Percentiles rank a stretch among this genome's conserved stretches.
Conservation (phyloP, 257 asterid species). For the Marsdenia floribunda region DNA sequence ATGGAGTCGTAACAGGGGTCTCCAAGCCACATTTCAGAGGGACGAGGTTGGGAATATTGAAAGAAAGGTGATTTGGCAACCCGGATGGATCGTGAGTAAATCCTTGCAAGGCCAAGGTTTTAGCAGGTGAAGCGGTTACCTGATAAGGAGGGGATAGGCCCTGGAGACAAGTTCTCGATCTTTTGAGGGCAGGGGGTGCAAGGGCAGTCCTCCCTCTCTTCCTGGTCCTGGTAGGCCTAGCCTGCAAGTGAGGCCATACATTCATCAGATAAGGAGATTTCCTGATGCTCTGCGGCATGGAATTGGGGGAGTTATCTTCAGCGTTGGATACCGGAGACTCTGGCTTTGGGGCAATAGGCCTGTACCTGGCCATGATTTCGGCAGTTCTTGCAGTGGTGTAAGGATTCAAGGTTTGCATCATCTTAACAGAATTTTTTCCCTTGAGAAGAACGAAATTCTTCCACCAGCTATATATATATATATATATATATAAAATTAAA, state of each 20-base stretch:
- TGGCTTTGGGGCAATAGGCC: conserved; percentile 96
- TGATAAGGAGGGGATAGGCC: conserved; percentile 32
- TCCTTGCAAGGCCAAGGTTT: conserved; percentile 36
- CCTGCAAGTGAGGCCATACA: conserved; percentile 81
- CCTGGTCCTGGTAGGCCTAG: conserved; percentile 76
- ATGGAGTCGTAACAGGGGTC: conserved; percentile 39
- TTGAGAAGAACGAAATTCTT: not conserved
- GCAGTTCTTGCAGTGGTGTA: conserved; percentile 65
- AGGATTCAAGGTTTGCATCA: conserved; percentile 65
- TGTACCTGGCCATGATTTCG: conserved; percentile 79
- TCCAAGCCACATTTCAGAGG: conserved; percentile 48
- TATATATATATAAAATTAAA: too few relatives aligned
- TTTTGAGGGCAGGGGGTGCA: conserved; percentile 48
- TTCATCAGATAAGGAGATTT: conserved; percentile 61
- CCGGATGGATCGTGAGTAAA: conserved; percentile 27
- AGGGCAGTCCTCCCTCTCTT: conserved; percentile 71
- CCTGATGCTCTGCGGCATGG: conserved; percentile 43
- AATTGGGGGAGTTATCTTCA: conserved; percentile 22
- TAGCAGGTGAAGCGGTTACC: conserved; percentile 19
- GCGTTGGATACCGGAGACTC: conserved; percentile 27
- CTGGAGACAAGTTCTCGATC: conserved; percentile 40
- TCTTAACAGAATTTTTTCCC: conserved; percentile 7
- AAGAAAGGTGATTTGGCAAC: conserved; percentile 27
- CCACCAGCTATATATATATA: conserved; percentile 7
- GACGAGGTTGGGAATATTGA: conserved; percentile 26